Evolutionary conservation across 345 rosid species (phyloP).

Genomic region (Draba incana): DNA sequence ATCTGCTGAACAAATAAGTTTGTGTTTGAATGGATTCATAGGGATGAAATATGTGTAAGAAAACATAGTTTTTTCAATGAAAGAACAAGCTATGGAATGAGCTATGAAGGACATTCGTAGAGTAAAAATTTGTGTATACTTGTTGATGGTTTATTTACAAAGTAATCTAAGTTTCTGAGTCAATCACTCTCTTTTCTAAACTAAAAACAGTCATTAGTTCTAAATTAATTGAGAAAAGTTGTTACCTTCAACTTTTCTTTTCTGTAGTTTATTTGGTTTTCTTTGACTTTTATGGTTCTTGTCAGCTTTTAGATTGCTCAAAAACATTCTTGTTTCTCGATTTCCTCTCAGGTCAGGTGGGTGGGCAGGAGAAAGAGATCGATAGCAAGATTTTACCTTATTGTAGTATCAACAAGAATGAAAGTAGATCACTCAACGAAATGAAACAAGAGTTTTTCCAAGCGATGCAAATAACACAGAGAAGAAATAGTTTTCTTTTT

Average conservation of each 20-base stretch:
- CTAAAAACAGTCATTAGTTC: too few relatives aligned
- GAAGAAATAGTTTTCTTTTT: not conserved
- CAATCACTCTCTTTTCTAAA: too few relatives aligned
- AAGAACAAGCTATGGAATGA: too few relatives aligned
- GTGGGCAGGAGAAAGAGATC: conserved; percentile 44
- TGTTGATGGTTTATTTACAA: not conserved
- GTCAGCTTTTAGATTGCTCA: too few relatives aligned
- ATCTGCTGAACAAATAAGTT: too few relatives aligned
- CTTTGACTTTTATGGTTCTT: too few relatives aligned
- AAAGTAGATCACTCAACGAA: conserved; percentile 80
- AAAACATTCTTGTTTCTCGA: too few relatives aligned
- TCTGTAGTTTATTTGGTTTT: not conserved
- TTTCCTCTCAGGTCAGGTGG: conserved; percentile 59
- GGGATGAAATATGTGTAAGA: too few relatives aligned
- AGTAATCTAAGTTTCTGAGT: not conserved
- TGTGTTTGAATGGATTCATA: too few relatives aligned
- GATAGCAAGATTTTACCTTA: conserved; percentile 85
- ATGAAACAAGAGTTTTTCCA: conserved; percentile 95
- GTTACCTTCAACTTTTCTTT: not conserved
- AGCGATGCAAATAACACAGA: conserved; percentile 75
- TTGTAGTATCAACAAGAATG: conserved; percentile 71
- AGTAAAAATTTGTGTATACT: not conserved
- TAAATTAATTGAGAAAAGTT: not conserved
- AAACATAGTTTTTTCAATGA: too few relatives aligned
- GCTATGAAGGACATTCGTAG: too few relatives aligned